phyloP scores from a whole-genome alignment of 179 eudicot species.

The Silene coronaria region DNA sequence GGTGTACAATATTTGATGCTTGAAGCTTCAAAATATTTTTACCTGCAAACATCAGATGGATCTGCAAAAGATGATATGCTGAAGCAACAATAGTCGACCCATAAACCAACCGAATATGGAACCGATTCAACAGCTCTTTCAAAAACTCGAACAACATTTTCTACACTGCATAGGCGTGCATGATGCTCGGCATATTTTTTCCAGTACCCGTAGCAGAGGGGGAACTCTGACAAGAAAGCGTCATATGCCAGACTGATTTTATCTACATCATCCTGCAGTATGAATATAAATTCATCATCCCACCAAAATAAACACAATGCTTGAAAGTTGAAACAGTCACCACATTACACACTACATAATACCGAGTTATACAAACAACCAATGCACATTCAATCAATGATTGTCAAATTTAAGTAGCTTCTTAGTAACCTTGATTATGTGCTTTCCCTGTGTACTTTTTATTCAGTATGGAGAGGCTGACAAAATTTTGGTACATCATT shows the following conservation, averaged over 20 bases:
- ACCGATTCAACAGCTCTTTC: conserved; percentile 58
- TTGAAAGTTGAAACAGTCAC: neutral
- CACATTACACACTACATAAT: neutral
- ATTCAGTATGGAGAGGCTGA: neutral
- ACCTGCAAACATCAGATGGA: conserved; percentile 76
- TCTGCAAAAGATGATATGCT: conserved; percentile 49
- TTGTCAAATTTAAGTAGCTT: neutral
- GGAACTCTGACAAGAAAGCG: conserved; percentile 67
- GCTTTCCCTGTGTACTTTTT: neutral
- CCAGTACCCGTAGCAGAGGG: conserved; percentile 85
- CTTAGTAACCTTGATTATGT: neutral
- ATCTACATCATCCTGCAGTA: conserved; percentile 64
- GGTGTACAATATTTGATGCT: neutral
- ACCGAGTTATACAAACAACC: neutral
- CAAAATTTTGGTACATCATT: neutral
- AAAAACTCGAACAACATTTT: conserved; percentile 50
- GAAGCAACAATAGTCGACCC: conserved; percentile 86
- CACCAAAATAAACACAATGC: neutral
- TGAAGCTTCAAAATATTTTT: conserved; percentile 10
- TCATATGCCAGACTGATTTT: conserved; percentile 57
- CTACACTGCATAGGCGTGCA: conserved; percentile 48
- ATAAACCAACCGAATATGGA: conserved; percentile 59
- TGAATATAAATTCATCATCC: conserved; percentile 2
- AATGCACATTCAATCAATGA: neutral
- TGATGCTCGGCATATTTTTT: conserved; percentile 66